Evolutionary conservation across 495 filamentous ascomycete species (phyloP).

Genomic region (Neurospora cerealis): DNA sequence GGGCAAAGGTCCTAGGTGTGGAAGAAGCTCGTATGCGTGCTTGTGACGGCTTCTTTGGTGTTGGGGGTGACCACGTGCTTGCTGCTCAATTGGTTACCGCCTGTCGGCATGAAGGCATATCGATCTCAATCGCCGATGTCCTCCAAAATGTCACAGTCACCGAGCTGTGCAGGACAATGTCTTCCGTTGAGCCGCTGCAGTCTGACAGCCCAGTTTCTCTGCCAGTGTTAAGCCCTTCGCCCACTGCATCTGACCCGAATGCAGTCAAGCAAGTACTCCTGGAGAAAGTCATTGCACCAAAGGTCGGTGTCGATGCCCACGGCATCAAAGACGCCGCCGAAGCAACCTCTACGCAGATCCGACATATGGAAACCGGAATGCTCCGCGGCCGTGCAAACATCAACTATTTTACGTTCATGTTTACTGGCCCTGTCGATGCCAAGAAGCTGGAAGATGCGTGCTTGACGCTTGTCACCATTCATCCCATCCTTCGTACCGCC

Average conservation of each 20-base stretch:
- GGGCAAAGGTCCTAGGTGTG: constrained; percentile 31
- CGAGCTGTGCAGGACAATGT: constrained; percentile 28
- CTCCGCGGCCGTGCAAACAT: constrained; percentile 28
- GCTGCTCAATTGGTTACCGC: constrained; percentile 30
- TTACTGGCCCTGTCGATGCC: constrained; percentile 28
- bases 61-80: constrained; percentile 34
- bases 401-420: constrained; percentile 35
- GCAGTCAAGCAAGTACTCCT: constrained; percentile 20
- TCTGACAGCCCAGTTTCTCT: constrained; percentile 1
- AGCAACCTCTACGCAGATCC: constrained; percentile 33
- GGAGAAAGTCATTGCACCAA: constrained; percentile 24
- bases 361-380: constrained; percentile 38
- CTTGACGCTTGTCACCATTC: constrained; percentile 26
- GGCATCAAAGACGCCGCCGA: constrained; percentile 33
- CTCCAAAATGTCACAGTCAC: constrained; percentile 26
- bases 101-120: constrained; percentile 27
- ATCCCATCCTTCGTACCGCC: constrained; percentile 36
- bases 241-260: constrained; percentile 5
- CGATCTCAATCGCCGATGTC: constrained; percentile 28
- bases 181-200: constrained; percentile 9
- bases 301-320: constrained; percentile 23
- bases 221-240: not conserved
- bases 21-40: constrained; percentile 29
- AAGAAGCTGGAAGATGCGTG: constrained; percentile 36
- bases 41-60: constrained; percentile 32